phyloP scores from a whole-genome alignment of 805 yeast genomes.

The Barnettozyma pratensis region DNA sequence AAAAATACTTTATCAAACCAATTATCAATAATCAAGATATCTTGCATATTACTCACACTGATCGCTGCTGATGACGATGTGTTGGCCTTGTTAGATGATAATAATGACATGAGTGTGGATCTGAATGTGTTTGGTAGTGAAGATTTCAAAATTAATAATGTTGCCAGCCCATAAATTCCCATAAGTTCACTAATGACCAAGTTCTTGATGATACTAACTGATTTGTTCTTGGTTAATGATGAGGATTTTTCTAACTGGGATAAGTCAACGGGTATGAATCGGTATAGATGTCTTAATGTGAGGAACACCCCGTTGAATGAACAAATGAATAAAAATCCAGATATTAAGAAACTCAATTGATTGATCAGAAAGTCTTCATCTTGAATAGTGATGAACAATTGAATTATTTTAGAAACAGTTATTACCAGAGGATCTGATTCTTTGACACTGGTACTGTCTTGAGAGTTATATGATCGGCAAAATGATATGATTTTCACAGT shows the following conservation, averaged over 20 bases:
- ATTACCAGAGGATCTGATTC: conserved; percentile 35
- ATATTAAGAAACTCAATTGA: conserved; percentile 42
- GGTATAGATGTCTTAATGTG: conserved; percentile 51
- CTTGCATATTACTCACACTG: conserved; percentile 17
- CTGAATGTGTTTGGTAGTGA: conserved; percentile 32
- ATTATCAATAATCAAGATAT: conserved; percentile 26
- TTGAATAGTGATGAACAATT: conserved; percentile 28
- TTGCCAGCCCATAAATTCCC: conserved; percentile 36
- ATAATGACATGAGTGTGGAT: conserved; percentile 26
- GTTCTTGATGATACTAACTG: conserved; percentile 36
- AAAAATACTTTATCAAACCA: conserved; percentile 39
- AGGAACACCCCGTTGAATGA: conserved; percentile 60
- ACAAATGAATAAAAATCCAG: conserved; percentile 54
- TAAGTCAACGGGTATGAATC: conserved; percentile 32
- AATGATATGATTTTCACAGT: conserved; percentile 24
- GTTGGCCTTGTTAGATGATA: conserved; percentile 7
- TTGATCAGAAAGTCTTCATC: conserved; percentile 32
- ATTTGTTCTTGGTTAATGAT: conserved; percentile 9
- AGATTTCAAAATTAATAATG: conserved; percentile 34
- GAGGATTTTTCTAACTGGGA: conserved; percentile 18
- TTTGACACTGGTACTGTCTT: conserved; percentile 6
- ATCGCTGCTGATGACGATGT: conserved; percentile 15
- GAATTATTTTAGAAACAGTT: conserved; percentile 30
- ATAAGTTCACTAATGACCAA: conserved; percentile 32
- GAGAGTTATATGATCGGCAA: conserved; percentile 8